Evolutionary conservation across 2,329 filamentous ascomycete genomes (phyloP).

Genomic region (Stagonosporopsis rhizophila): DNA sequence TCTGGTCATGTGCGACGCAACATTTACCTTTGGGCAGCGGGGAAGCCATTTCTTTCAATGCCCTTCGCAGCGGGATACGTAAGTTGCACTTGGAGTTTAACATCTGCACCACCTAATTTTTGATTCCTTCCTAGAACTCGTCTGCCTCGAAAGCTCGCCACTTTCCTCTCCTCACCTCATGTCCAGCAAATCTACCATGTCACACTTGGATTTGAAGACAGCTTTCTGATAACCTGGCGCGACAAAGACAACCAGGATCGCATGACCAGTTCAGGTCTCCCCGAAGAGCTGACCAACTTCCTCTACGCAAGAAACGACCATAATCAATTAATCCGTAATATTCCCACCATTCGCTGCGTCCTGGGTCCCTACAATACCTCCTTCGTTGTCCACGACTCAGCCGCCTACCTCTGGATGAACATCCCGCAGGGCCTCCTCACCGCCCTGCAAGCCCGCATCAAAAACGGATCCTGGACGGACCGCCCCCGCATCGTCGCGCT

Average conservation of each 20-base stretch:
- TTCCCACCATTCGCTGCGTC: constrained; percentile 37
- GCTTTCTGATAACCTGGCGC: constrained; percentile 46
- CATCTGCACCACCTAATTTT: neutral
- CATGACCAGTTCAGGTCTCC: constrained; percentile 37
- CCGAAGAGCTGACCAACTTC: constrained; percentile 36
- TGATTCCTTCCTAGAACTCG: constrained; percentile 28
- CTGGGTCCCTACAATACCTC: constrained; percentile 45
- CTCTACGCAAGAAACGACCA: constrained; percentile 28
- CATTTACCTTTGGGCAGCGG: constrained; percentile 45
- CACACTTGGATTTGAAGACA: constrained; percentile 42
- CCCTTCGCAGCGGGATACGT: constrained; percentile 38
- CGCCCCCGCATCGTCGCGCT: constrained; percentile 43
- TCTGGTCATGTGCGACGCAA: constrained; percentile 40
- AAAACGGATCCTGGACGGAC: constrained; percentile 40
- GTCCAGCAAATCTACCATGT: constrained; percentile 40
- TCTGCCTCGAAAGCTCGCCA: constrained; percentile 36
- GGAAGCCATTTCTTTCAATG: constrained; percentile 46
- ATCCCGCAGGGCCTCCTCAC: constrained; percentile 34
- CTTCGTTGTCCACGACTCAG: constrained; percentile 41
- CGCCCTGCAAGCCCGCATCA: constrained; percentile 38
- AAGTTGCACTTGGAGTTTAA: constrained; percentile 8
- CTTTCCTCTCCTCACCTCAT: constrained; percentile 34
- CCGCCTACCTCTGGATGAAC: constrained; percentile 43
- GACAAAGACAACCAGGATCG: constrained; percentile 33
- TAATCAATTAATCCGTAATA: constrained; percentile 23